A percentile compares a stretch with the other conserved stretches of the same genome.
Conservation (phyloP, 192 early-diverging fungal species). For the Linnemannia elongata region DNA sequence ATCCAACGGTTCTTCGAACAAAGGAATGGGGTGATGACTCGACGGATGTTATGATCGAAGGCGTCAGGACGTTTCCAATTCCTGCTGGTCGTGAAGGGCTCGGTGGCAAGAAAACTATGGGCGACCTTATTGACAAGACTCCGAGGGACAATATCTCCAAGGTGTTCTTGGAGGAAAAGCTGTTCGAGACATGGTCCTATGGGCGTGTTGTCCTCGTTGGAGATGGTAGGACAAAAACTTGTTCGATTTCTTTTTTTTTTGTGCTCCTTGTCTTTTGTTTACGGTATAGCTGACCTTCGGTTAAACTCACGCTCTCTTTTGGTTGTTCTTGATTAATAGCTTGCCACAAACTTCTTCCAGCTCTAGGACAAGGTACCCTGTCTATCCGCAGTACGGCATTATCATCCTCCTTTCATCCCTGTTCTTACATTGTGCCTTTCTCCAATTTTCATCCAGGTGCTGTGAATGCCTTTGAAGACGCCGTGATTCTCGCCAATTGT, state of each 20-base stretch:
- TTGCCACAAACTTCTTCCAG: background rate
- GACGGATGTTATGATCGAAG: background rate
- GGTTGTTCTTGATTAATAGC: background rate
- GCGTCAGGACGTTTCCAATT: background rate
- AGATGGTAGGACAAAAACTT: background rate
- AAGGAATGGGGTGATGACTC: background rate
- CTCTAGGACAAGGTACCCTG: background rate
- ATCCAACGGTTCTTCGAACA: background rate
- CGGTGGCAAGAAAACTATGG: background rate
- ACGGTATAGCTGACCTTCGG: background rate
- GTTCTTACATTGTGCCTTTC: background rate
- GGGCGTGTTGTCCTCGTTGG: background rate
- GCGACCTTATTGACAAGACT: background rate
- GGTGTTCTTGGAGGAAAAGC: conserved; percentile 6
- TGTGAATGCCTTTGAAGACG: conserved; percentile 8
- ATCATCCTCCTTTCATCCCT: background rate
- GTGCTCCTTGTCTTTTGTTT: background rate
- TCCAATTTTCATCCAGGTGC: background rate
- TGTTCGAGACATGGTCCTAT: conserved; percentile 1
- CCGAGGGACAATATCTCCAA: background rate
- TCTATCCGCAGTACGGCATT: background rate
- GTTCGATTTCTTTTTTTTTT: background rate
- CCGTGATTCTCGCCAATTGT: conserved; percentile 4
- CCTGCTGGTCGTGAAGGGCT: background rate
- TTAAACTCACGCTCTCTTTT: too few species aligned